Percentiles rank a stretch among this genome's conserved stretches.
phyloP scores from a whole-genome alignment of 306 rosid species.

The Astragalus membranaceus region DNA sequence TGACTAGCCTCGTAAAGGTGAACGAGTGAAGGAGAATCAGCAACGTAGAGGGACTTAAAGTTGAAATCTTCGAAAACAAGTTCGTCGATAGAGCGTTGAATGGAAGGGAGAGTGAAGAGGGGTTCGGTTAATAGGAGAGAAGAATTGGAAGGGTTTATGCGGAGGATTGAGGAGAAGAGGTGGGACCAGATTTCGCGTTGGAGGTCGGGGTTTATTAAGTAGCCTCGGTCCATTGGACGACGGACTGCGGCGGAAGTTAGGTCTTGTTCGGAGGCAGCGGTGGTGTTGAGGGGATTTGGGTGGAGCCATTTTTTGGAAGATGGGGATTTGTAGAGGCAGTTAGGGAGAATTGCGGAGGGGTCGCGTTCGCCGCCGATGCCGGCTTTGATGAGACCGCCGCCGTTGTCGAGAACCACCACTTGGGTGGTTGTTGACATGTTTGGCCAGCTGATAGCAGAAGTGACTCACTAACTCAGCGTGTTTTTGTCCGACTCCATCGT shows the following conservation, averaged over 20 bases:
- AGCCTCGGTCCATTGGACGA: constrained; percentile 87
- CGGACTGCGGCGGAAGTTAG: constrained; percentile 90
- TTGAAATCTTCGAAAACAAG: constrained; percentile 87
- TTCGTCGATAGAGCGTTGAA: constrained; percentile 76
- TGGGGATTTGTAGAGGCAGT: constrained; percentile 65
- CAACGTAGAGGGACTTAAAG: constrained; percentile 58
- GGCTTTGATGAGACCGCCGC: constrained; percentile 86
- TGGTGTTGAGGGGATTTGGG: constrained; percentile 37
- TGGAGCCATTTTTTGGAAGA: constrained; percentile 84
- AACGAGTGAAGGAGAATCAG: constrained; percentile 66
- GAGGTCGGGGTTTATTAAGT: constrained; percentile 83
- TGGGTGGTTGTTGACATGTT: constrained; percentile 31
- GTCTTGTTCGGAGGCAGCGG: constrained; percentile 35
- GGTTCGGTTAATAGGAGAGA: constrained; percentile 87
- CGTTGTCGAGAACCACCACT: constrained; percentile 85
- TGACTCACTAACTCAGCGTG: too few relatives aligned
- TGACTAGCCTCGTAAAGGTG: constrained; percentile 80
- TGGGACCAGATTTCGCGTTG: constrained; percentile 94
- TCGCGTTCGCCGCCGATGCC: constrained; percentile 77
- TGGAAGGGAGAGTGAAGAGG: constrained; percentile 75
- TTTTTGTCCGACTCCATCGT: too few relatives aligned
- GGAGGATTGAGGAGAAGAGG: constrained; percentile 68
- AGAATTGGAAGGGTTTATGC: constrained; percentile 46
- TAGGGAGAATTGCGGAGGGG: constrained; percentile 61
- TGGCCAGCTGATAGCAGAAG: background rate